phyloP scores from a whole-genome alignment of 495 filamentous ascomycete genomes.

The Neurospora hispaniola region DNA sequence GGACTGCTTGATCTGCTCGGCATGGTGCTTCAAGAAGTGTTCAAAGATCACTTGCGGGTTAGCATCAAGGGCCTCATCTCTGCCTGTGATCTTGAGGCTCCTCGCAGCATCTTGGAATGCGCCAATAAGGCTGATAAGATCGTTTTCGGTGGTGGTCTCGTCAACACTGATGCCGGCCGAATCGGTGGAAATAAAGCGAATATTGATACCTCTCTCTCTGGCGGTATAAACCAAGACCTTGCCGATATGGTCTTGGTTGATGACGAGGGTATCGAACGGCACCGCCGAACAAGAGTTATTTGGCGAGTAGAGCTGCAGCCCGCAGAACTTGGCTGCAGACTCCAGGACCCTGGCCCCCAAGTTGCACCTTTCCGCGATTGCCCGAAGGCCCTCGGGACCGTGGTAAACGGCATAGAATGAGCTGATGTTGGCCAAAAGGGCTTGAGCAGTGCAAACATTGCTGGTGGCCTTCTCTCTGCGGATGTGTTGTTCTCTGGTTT shows the following conservation, averaged over 20 bases:
- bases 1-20: constrained; percentile 7
- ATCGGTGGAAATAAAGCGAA: constrained; percentile 15
- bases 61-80: constrained; percentile 19
- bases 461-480: constrained; percentile 95
- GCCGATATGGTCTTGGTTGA: constrained; percentile 32
- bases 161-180: constrained; percentile 31
- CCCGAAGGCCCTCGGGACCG: constrained; percentile 73
- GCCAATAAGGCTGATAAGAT: constrained; percentile 21
- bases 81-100: constrained; percentile 1
- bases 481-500: constrained; percentile 97
- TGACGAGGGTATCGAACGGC: constrained; percentile 73
- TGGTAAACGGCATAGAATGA: constrained; percentile 98
- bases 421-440: constrained; percentile 91
- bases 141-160: constrained; percentile 26
- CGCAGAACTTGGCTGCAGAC: constrained; percentile 52
- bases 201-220: constrained; percentile 11
- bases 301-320: constrained; percentile 47
- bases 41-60: constrained; percentile 18
- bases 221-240: constrained; percentile 3
- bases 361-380: constrained; percentile 71
- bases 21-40: constrained; percentile 19
- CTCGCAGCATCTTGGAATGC: constrained; percentile 10
- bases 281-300: constrained; percentile 44
- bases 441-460: constrained; percentile 97
- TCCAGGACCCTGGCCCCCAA: constrained; percentile 61